Evolutionary conservation across 2,329 filamentous ascomycete genomes (phyloP).

Genomic region (Aspergillus pseudoglaucus): DNA sequence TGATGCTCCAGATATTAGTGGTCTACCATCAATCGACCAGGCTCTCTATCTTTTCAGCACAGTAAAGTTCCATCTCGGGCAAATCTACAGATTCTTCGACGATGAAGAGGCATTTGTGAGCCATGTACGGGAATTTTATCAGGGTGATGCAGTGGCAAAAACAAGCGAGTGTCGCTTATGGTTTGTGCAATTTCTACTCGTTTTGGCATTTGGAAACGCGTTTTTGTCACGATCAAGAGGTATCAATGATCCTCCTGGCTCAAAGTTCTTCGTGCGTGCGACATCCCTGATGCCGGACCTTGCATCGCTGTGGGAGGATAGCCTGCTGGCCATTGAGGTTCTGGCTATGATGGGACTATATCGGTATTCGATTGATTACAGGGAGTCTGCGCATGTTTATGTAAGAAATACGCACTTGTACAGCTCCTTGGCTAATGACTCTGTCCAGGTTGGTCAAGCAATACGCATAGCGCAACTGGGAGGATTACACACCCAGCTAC

Average conservation of each 20-base stretch:
- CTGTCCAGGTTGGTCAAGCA: slow-evolving; percentile 32
- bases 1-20: slow-evolving; percentile 18
- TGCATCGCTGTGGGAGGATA: slow-evolving; percentile 31
- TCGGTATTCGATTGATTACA: slow-evolving; percentile 33
- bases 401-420: slow-evolving; percentile 11
- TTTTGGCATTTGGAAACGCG: slow-evolving; percentile 14
- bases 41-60: slow-evolving; percentile 12
- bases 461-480: slow-evolving; percentile 38
- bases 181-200: slow-evolving; percentile 14
- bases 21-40: slow-evolving; percentile 11
- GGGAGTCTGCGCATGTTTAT: slow-evolving; percentile 29
- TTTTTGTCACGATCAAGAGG: slow-evolving; percentile 8
- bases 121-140: slow-evolving; percentile 25
- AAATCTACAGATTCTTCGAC: slow-evolving; percentile 10
- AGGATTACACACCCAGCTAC: slow-evolving; percentile 36
- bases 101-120: slow-evolving; percentile 8
- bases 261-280: slow-evolving; percentile 10
- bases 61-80: slow-evolving; percentile 14
- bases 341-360: slow-evolving; percentile 34
- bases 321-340: slow-evolving; percentile 33
- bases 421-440: background rate
- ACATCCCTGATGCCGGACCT: slow-evolving; percentile 34
- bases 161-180: slow-evolving; percentile 18
- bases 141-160: slow-evolving; percentile 11
- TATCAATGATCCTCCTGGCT: slow-evolving; percentile 6